phyloP scores from a whole-genome alignment of 192 early-diverging fungal species.

The Cetraspora pellucida region DNA sequence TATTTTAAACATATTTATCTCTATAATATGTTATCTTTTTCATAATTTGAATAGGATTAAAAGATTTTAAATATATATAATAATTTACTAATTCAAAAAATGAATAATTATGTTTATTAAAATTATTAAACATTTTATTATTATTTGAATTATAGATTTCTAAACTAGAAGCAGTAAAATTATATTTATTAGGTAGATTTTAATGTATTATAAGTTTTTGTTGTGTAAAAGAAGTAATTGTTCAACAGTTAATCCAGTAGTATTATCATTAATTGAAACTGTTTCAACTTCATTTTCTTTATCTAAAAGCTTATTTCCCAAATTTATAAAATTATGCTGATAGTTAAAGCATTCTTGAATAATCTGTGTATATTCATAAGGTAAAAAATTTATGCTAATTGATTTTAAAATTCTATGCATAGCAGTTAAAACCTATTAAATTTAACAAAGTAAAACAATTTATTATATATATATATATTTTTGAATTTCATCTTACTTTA shows the following conservation, averaged over 20 bases:
- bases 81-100: not conserved
- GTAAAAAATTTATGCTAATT: not conserved
- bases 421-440: not conserved
- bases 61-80: not conserved
- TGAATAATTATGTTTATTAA: not conserved
- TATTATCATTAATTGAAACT: not conserved
- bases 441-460: no score
- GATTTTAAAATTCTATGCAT: not conserved
- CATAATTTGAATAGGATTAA: slow-evolving; percentile 4
- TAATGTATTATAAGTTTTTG: not conserved
- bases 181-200: slow-evolving; percentile 1
- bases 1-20: not conserved
- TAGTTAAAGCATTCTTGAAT: not conserved
- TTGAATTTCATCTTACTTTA: no score
- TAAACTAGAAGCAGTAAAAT: not conserved
- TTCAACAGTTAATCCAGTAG: not conserved
- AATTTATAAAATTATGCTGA: no score
- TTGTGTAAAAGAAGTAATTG: not conserved
- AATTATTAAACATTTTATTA: not conserved
- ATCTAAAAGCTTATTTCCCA: no score
- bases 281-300: not conserved
- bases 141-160: not conserved
- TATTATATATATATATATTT: no score
- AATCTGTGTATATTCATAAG: not conserved
- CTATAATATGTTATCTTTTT: not conserved